Conservation (phyloP, 2,329 filamentous ascomycete genomes). For the Hypoxylon sp. region DNA sequence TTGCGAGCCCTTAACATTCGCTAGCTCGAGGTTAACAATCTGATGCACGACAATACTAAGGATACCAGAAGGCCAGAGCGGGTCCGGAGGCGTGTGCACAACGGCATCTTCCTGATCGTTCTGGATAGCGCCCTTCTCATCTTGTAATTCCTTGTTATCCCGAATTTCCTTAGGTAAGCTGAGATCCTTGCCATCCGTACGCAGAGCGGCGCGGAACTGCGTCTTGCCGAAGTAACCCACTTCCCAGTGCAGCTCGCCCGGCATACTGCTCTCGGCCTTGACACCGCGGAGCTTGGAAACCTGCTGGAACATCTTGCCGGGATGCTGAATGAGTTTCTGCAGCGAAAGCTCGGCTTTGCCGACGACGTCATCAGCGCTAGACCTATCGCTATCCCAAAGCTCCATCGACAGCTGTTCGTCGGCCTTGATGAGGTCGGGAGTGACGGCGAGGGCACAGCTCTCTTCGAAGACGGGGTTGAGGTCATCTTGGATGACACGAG, state of each 20-base stretch:
- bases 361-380: conserved; percentile 93
- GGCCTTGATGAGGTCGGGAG: conserved; percentile 89
- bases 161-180: conserved; percentile 81
- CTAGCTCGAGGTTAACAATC: conserved; percentile 94
- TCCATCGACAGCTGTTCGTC: conserved; percentile 95
- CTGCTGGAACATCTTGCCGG: conserved; percentile 92
- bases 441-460: conserved; percentile 86
- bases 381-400: conserved; percentile 95
- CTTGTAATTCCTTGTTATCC: conserved; percentile 83
- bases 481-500: conserved; percentile 94
- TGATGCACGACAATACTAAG: conserved; percentile 91
- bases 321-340: conserved; percentile 94
- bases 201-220: conserved; percentile 84
- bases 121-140: conserved; percentile 86
- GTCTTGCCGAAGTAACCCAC: conserved; percentile 96
- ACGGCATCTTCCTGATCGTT: conserved; percentile 85
- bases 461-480: conserved; percentile 95
- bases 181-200: conserved; percentile 88
- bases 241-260: conserved; percentile 94
- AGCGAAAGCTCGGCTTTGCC: conserved; percentile 95
- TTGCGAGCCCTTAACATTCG: conserved; percentile 87
- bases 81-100: conserved; percentile 90
- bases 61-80: conserved; percentile 94
- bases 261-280: conserved; percentile 89
- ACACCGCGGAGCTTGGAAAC: conserved; percentile 86